Percentiles rank a stretch among this genome's conserved stretches.
Conservation (phyloP, 2,329 filamentous ascomycete species). For the Paracoccidioides lutzii region DNA sequence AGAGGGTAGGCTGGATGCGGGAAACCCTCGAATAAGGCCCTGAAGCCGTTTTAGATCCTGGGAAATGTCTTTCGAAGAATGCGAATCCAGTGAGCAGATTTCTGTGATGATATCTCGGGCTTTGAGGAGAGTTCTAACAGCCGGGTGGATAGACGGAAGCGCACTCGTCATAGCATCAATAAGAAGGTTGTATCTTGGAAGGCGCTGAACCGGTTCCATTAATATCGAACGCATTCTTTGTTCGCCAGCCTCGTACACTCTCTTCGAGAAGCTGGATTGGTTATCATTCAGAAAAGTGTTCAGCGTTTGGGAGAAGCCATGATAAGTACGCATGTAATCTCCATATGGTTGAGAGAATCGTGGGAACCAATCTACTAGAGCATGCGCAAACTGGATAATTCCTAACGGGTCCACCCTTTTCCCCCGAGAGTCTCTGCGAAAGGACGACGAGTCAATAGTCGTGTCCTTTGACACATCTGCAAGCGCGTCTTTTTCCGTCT, state of each 20-base stretch:
- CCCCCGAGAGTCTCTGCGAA: conserved; percentile 31
- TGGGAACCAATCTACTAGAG: conserved; percentile 84
- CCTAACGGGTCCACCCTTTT: conserved; percentile 59
- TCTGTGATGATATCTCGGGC: conserved; percentile 89
- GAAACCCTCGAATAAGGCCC: conserved; percentile 68
- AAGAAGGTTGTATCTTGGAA: conserved; percentile 87
- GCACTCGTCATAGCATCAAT: conserved; percentile 90
- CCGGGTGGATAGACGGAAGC: conserved; percentile 73
- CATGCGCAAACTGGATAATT: conserved; percentile 61
- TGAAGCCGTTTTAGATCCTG: conserved; percentile 62
- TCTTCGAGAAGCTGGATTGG: conserved; percentile 68
- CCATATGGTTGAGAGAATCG: conserved; percentile 83
- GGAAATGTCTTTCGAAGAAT: conserved; percentile 52
- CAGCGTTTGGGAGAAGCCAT: conserved; percentile 70
- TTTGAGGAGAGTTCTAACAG: conserved; percentile 68
- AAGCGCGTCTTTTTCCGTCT: conserved; percentile 68
- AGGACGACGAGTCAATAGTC: conserved; percentile 34
- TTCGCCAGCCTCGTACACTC: conserved; percentile 73
- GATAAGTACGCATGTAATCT: conserved; percentile 83
- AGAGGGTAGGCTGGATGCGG: conserved; percentile 53
- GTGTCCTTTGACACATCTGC: conserved; percentile 56
- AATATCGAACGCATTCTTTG: conserved; percentile 81
- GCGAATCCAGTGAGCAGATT: conserved; percentile 83
- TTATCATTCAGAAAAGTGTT: conserved; percentile 63
- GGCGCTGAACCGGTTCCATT: conserved; percentile 88